Percentiles rank a stretch among this genome's conserved stretches.
These are phyloP conservation scores for Taxillus chinensis DNA, from an alignment of 164 flowering plant genomes.

Conservation along the genomic window DNA sequence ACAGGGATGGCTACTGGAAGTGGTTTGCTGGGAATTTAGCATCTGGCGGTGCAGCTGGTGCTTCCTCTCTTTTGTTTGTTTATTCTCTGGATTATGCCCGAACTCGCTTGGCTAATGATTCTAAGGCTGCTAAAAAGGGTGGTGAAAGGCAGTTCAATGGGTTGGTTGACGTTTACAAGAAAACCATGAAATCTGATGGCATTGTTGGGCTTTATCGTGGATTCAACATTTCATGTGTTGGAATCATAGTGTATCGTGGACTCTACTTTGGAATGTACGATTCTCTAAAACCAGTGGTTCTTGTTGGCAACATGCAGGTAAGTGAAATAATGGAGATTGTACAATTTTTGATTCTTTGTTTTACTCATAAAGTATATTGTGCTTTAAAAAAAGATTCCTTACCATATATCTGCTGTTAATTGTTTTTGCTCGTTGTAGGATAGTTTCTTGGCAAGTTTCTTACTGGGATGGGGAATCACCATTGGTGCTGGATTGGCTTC, in stretches of 20 bases:
- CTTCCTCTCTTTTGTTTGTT: constrained; percentile 43
- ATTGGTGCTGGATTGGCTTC: constrained; percentile 44
- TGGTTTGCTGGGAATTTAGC: constrained; percentile 59
- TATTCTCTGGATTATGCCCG: constrained; percentile 55
- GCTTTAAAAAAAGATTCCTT: not conserved
- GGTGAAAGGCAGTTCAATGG: constrained; percentile 60
- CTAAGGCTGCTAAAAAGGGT: constrained; percentile 45
- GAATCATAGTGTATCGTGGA: constrained; percentile 52
- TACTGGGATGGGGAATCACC: constrained; percentile 46
- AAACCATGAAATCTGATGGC: constrained; percentile 43
- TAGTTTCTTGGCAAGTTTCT: constrained; percentile 38
- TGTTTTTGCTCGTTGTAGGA: constrained; percentile 22
- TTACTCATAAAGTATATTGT: not conserved
- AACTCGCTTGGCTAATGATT: constrained; percentile 55
- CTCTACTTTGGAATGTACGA: constrained; percentile 62
- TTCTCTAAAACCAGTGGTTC: constrained; percentile 43
- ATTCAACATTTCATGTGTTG: constrained; percentile 46
- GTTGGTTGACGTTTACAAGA: constrained; percentile 44
- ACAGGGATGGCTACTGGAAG: constrained; percentile 51
- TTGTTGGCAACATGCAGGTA: constrained; percentile 36
- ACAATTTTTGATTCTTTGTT: no score
- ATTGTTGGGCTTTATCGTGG: constrained; percentile 53
- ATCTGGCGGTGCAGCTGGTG: constrained; percentile 60
- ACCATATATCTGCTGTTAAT: not conserved
- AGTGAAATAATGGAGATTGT: not conserved